Base-by-base conservation (phyloP, 2,329 filamentous ascomycete genomes). In the Aspergillus chevalieri region DNA sequence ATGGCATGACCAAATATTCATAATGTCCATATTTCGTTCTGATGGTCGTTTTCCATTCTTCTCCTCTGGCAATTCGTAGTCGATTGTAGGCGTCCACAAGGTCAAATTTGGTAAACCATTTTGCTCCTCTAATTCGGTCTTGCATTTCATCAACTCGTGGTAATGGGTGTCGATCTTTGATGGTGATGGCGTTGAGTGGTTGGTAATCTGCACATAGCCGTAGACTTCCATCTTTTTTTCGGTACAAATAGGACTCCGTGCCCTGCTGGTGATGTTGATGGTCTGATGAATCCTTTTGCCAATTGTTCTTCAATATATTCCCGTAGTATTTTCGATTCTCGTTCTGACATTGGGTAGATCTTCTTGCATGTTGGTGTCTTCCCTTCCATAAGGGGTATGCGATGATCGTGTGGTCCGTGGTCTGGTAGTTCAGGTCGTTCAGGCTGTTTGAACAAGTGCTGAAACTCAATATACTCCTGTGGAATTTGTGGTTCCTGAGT, bases 51-150 rank as follows among this genome's bases (percentile, higher is more conserved):
- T 49, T 28, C 41, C 39, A 48, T 24, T 55, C 45, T 34, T 58
- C 50, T 9, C 49, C 50, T 30, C 39, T 10, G 1, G 36, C 43
- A 14, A 65, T 62, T 0, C 48, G 39, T 12, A 65, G 56, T 19
- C 52, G 47, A 48, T 64, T 38, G 38, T 60, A 65, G 1, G 47
- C 54, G 17, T 22, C 21, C 36, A 24, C 30, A 2, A 65, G 46
- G 50, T 65, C 52, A 0, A 65, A 46, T 47, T 65, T 65, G 0
- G 50, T 63, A 50, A 61, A 65, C 22, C 48, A 54, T 38, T 53
- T 54, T 1, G 52, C 56, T 41, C 50, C 45, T 12, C 30, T 22
- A 10, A 64, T 45, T 6, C 44, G 33, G 4, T 55, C 44, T 4
- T 64, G 44, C 3, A 53, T 55, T 21, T 67, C 53, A 8, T 56